phyloP scores from a whole-genome alignment of 495 filamentous ascomycete genomes.

The Tuber indicum region DNA sequence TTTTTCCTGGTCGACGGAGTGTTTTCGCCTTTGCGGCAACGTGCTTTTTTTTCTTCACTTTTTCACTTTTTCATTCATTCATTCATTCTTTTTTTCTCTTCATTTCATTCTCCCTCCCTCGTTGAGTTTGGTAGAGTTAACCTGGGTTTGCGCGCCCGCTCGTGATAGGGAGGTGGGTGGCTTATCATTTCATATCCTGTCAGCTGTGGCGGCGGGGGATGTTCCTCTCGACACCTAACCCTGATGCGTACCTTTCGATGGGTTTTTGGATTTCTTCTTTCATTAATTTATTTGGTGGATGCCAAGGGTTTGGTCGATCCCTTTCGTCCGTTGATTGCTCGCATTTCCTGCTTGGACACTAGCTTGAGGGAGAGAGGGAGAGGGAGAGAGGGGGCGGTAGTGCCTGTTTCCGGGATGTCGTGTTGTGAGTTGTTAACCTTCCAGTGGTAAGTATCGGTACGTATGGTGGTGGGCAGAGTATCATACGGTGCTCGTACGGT shows the following conservation, averaged over 20 bases:
- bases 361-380: background rate
- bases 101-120: background rate
- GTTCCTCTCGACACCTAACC: background rate
- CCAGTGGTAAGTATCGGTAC: background rate
- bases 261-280: background rate
- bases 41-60: background rate
- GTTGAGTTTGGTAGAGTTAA: background rate
- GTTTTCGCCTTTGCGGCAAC: background rate
- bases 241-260: background rate
- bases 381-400: no score
- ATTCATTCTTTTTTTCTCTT: no score
- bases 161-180: background rate
- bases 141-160: background rate
- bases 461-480: background rate
- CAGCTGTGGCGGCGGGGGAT: background rate
- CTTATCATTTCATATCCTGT: background rate
- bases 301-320: background rate
- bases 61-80: background rate
- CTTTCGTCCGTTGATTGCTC: background rate
- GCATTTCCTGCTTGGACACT: background rate
- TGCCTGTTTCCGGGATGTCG: background rate
- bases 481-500: background rate
- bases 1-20: background rate
- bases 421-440: background rate
- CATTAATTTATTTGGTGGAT: background rate